Base-by-base conservation (phyloP, 768 basidiomycete genomes). In the Neoboletus magnificus region DNA sequence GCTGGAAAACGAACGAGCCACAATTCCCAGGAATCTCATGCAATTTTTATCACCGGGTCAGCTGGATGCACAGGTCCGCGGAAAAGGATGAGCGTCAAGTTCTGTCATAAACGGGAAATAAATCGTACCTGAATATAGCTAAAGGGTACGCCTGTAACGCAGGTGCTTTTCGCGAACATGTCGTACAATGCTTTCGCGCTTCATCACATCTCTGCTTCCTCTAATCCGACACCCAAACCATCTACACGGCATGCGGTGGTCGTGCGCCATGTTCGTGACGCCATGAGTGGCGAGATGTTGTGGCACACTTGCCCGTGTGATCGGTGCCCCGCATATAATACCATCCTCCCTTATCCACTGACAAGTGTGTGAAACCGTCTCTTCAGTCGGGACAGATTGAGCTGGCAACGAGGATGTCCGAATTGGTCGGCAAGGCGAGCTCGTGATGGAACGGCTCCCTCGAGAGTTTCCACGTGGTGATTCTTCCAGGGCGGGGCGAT, bases 151-250 rank as follows among this genome's bases (percentile, higher is more conserved):
- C 37, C 23, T 66, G 22, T 11, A 44, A 5, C 47, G 6, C 8
- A 67, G 3, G 23, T 67, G 66, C 3, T 7, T 54, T 33, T 67
- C 66, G 0, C 53, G 42, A 0, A 64, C 16, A 1, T 67, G 66
- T 0, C 66, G 54, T 1, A 51, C 39, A 4, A 67, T 60, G 10
- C 52, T 53, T 33, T 67, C 58, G 2, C 66, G 62, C 0, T 66
- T 67, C 18, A 67, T 41, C 15, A 0, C 4, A 2, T 0, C 1
- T 9, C n/a, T 48, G 2, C 20, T 29, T 20, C 48, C 43, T 33
- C 40, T 52, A 12, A 48, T 29, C 11, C 35, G 32, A 29, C 65
- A 66, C 1, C 47, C 48, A 0, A 2, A 1, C 66, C 66, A 66
- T 23, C 16, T 18, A 13, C 66, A 67, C 0, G 1, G 0, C 12